Conservation (phyloP, 768 basidiomycete species). For the Termitomyces sp. region DNA sequence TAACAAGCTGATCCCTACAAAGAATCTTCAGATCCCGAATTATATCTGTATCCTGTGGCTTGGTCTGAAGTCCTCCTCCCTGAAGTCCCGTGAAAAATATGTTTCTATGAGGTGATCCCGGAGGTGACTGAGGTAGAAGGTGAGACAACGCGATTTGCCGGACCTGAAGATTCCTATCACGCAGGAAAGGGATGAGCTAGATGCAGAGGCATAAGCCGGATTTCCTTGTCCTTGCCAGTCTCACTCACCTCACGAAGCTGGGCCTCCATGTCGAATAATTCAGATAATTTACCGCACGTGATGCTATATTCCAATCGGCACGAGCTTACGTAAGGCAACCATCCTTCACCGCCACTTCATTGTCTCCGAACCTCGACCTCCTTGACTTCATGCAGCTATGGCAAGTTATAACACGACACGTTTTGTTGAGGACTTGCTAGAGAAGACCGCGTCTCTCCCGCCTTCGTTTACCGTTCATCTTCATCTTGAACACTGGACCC, state of each 20-base stretch:
- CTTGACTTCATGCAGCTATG: constrained; percentile 35
- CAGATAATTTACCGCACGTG: constrained; percentile 24
- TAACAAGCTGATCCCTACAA: constrained; percentile 83
- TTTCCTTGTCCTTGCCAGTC: not conserved
- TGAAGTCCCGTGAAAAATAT: constrained; percentile 69
- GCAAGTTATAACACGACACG: constrained; percentile 72
- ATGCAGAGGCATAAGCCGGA: not conserved
- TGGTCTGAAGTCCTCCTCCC: constrained; percentile 45
- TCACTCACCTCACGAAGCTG: constrained; percentile 41
- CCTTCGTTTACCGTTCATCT: constrained; percentile 80
- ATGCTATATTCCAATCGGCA: constrained; percentile 14
- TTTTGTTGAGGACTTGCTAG: constrained; percentile 53
- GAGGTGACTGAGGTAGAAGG: constrained; percentile 73
- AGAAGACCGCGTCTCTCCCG: constrained; percentile 45
- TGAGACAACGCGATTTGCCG: constrained; percentile 82
- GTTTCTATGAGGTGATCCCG: constrained; percentile 60
- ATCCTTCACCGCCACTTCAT: constrained; percentile 9
- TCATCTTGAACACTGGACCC: constrained; percentile 74
- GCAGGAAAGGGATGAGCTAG: constrained; percentile 78
- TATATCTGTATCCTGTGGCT: constrained; percentile 55
- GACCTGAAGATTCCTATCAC: constrained; percentile 82
- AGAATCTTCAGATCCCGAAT: constrained; percentile 80
- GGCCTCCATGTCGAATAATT: constrained; percentile 28
- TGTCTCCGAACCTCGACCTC: constrained; percentile 1
- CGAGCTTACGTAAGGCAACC: constrained; percentile 14